A percentile compares a stretch with the other conserved stretches of the same genome.
Evolutionary conservation across 129 eudicot species (phyloP).

Genomic region (Pittosporum tobira): DNA sequence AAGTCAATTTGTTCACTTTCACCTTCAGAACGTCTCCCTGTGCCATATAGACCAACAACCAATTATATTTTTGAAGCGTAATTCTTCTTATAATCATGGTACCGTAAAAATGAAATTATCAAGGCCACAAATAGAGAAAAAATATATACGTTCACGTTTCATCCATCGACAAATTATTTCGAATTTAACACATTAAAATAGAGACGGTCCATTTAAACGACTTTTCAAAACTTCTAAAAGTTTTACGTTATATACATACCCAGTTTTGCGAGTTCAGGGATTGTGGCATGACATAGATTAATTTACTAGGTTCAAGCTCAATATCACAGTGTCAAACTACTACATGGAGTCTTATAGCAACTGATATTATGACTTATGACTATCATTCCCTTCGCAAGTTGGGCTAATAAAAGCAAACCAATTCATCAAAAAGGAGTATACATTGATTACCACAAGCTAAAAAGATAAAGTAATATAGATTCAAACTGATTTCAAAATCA

Average conservation of each 20-base stretch:
- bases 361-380: too few species aligned
- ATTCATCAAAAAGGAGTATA: background rate
- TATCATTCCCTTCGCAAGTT: background rate
- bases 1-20: slow-evolving; percentile 46
- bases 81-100: too few species aligned
- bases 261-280: too few species aligned
- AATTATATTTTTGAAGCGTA: background rate
- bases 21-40: slow-evolving; percentile 46
- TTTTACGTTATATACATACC: too few species aligned
- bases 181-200: background rate
- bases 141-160: background rate
- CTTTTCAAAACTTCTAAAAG: background rate
- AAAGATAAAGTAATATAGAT: background rate
- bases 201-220: background rate
- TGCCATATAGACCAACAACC: background rate
- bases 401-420: background rate
- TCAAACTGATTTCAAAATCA: background rate
- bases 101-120: background rate
- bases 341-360: too few species aligned
- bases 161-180: background rate
- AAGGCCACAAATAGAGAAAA: background rate
- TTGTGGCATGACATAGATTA: too few species aligned
- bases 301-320: background rate
- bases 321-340: too few species aligned
- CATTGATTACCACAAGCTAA: background rate